Conservation (phyloP, 208 protist genomes). For the Trichomonas tenax region DNA sequence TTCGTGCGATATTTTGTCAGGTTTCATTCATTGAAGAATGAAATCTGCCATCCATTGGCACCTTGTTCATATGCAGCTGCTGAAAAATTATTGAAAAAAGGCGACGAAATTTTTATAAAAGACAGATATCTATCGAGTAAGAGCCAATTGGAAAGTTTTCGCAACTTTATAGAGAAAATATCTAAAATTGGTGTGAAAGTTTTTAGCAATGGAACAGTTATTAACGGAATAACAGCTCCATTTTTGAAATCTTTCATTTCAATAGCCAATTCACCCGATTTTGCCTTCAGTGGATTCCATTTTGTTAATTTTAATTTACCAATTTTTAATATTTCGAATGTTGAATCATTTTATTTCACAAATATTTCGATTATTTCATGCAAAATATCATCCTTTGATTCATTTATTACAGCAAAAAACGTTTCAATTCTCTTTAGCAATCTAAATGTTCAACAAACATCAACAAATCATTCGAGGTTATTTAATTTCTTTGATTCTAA, state of each 20-base stretch:
- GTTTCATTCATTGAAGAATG: neutral
- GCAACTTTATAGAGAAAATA: neutral
- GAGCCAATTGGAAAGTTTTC: neutral
- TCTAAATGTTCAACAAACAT: neutral
- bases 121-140: neutral
- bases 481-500: neutral
- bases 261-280: neutral
- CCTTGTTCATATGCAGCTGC: neutral
- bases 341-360: neutral
- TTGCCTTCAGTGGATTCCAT: neutral
- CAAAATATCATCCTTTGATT: neutral
- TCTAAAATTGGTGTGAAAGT: neutral
- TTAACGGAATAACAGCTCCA: neutral
- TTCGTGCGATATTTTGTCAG: neutral
- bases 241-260: neutral
- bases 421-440: neutral
- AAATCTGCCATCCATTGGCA: neutral
- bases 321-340: neutral
- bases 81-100: neutral
- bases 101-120: neutral
- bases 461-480: neutral
- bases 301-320: neutral
- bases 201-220: neutral
- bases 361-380: neutral
- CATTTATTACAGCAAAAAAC: neutral